A percentile compares a stretch with the other conserved stretches of the same genome.
Evolutionary conservation across 257 asterid genomes (phyloP).

Genomic region (Anisodus acutangulus): DNA sequence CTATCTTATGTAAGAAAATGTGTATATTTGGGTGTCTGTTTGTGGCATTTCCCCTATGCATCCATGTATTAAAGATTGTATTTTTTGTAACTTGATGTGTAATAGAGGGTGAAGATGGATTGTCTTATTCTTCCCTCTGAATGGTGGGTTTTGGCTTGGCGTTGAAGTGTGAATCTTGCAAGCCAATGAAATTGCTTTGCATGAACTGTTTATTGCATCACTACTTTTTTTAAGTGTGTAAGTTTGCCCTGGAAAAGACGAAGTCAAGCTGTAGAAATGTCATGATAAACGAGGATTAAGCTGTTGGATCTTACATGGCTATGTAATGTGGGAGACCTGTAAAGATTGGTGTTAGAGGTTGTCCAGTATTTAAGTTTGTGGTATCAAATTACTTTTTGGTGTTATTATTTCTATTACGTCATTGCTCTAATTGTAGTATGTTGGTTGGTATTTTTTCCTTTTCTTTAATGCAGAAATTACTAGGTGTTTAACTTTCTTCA

Average conservation of each 20-base stretch:
- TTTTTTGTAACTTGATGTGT: neutral
- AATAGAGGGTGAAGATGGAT: constrained; percentile 7
- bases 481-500: constrained; percentile 28
- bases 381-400: constrained; percentile 7
- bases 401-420: neutral
- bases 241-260: neutral
- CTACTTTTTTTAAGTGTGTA: neutral
- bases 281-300: neutral
- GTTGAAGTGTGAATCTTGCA: constrained; percentile 6
- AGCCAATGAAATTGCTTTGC: neutral
- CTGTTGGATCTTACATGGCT: neutral
- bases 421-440: neutral
- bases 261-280: constrained; percentile 12
- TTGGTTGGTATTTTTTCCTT: neutral
- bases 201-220: neutral
- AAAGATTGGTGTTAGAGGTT: constrained; percentile 10
- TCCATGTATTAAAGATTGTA: neutral
- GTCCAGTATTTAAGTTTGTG: neutral
- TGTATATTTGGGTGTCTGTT: constrained; percentile 3
- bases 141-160: constrained; percentile 11
- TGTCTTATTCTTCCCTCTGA: neutral
- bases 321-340: neutral
- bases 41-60: neutral
- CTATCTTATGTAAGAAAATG: neutral
- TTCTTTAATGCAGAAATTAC: neutral